Base-by-base conservation (phyloP, 2,329 filamentous ascomycete genomes). In the Monilinia aucupariae region DNA sequence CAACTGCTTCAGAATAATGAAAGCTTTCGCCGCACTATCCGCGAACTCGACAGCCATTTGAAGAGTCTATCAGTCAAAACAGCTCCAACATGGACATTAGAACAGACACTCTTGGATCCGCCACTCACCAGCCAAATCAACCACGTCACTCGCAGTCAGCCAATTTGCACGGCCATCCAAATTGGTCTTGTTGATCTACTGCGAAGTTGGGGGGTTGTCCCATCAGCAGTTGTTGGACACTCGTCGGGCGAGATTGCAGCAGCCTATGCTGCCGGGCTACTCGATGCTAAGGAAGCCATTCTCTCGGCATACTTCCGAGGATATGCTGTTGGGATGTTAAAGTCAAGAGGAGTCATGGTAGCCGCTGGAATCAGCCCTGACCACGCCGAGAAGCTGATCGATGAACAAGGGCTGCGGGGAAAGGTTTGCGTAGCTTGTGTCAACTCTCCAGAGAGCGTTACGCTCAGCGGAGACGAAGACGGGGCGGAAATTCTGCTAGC, bases 221-320 rank as follows among this genome's bases (percentile, higher is more conserved):
- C 78, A 0, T 54, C 66, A 0, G 73, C 70, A 2, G 78, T 80
- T 0, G 71, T 75, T 8, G 78, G 79, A 2, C 79, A 81, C 67
- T 80, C 78, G 1, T 75, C 73, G 3, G 76, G 77, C 1, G 79
- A 81, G 63, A 80, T 81, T 45, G 78, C 70, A 2, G 79, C 79
- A 2, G 79, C 79, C 0, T 81, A 77, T 59, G 73, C 77, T 1
- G 69, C 75, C 1, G 75, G 74, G 1, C 67, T 69, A 1, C 41
- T 78, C 0, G 70, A 69, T 10, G 66, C 66, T 6, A 66, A 68
- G 5, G 70, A 74, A 45, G 75, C 76, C 17, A 68, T 74, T 71
- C 73, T 75, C 1, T 73, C 79, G 9, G 81, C 81, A 2, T 85
- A 82, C 67, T 68, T 70, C 64, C 63, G 75, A 53, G 65, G 65